Base-by-base conservation (phyloP, 2,329 filamentous ascomycete species). In the Byssothecium circinans region DNA sequence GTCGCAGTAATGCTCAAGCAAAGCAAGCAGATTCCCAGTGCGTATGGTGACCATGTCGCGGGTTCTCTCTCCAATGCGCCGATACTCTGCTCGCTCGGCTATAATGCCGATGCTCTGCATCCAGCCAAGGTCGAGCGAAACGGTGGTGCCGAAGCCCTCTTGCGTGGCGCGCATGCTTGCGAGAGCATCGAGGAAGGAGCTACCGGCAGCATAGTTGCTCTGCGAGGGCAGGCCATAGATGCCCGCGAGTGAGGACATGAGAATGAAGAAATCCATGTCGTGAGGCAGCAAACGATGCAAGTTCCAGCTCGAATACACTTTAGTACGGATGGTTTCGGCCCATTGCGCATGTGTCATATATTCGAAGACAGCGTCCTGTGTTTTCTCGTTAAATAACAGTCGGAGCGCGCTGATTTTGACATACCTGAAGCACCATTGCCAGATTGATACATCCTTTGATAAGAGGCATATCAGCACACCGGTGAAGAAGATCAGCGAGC, bases 291-390 rank as follows among this genome's bases (percentile, higher is more conserved):
- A 35, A 4, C 23, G 20, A 33, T 64, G 57, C 0, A 74, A 52
- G 20, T 66, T 65, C 57, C 66, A 61, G 1, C 68, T 62, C 2
- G 68, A 67, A 4, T 43, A 33, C 10, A 75, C 53, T 44, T 75
- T 75, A 4, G 61, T 50, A 1, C 37, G 33, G 5, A 58, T 41
- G 2, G 50, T 41, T 8, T 44, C 29, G 1, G 43, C 27, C 50
- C 53, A 62, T 19, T 58, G 39, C 4, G 43, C 45, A 20, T 32
- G 20, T 2, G 47, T 38, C 61, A 64, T 62, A 20, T 58, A 52
- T 2, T 56, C 50, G 27, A 62, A 59, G 0, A 52, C 43, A 14
- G 52, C 47, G 32, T 61, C 57, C 8, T 58, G 38, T 7, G 53
- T 39, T 6, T 22, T 20, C 4, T 35, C 19, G 17, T 55, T 34